Evolutionary conservation across 1,284 basidiomycete genomes (phyloP).

Genomic region (Pyrrhoderma noxium): DNA sequence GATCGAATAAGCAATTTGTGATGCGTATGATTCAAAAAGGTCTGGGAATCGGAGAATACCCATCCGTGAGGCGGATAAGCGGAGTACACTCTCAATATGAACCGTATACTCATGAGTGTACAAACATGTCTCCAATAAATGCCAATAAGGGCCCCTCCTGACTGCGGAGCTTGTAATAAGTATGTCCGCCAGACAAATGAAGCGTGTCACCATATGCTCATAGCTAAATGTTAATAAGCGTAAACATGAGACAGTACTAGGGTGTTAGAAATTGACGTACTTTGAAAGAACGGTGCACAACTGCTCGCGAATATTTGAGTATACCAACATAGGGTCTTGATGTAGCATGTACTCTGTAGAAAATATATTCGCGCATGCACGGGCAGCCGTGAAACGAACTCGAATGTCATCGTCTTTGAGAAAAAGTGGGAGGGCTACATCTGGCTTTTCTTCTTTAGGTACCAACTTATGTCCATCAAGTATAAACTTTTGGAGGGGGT

Average conservation of each 20-base stretch:
- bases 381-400: conserved; percentile 73
- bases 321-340: conserved; percentile 32
- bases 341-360: conserved; percentile 28
- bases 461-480: conserved; percentile 24
- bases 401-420: conserved; percentile 84
- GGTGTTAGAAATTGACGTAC: conserved; percentile 32
- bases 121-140: conserved; percentile 70
- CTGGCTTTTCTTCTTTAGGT: conserved; percentile 33
- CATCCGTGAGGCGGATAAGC: conserved; percentile 57
- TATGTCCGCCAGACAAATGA: conserved; percentile 76
- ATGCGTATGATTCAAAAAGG: conserved; percentile 76
- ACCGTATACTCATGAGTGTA: conserved; percentile 39
- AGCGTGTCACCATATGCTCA: conserved; percentile 74
- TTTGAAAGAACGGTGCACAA: conserved; percentile 37
- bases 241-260: conserved; percentile 10
- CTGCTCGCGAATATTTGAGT: conserved; percentile 36
- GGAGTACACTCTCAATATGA: conserved; percentile 63
- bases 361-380: conserved; percentile 57
- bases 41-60: conserved; percentile 59
- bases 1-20: conserved; percentile 67
- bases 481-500: conserved; percentile 54
- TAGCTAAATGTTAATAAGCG: conserved; percentile 36
- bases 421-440: conserved; percentile 44
- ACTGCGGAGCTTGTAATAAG: conserved; percentile 76
- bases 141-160: conserved; percentile 84